Evolutionary conservation across 2,329 filamentous ascomycete genomes (phyloP).

Genomic region (Botrytis porri): DNA sequence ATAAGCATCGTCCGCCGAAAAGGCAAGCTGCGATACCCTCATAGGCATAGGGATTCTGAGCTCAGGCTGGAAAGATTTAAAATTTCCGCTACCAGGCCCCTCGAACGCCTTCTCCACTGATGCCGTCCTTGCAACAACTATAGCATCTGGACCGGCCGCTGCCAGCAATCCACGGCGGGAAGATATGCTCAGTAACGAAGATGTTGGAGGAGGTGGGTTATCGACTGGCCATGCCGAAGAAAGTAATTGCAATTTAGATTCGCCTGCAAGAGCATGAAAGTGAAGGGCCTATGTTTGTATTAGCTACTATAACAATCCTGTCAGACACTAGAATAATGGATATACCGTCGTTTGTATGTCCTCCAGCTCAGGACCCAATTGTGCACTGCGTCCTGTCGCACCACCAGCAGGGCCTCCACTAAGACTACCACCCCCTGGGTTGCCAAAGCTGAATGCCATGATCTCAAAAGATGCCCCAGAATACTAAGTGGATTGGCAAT

Average conservation of each 20-base stretch:
- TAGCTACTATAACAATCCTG: conserved; percentile 17
- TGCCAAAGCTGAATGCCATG: conserved; percentile 66
- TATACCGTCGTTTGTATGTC: conserved; percentile 79
- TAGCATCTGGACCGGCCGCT: conserved; percentile 77
- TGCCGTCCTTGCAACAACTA: conserved; percentile 75
- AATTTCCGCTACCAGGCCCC: conserved; percentile 57
- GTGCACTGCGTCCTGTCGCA: conserved; percentile 41
- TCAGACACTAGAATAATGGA: conserved; percentile 4
- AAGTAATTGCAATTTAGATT: conserved; percentile 76
- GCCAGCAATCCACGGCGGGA: conserved; percentile 77
- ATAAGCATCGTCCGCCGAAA: conserved; percentile 84
- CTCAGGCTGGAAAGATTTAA: conserved; percentile 70
- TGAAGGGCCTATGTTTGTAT: conserved; percentile 59
- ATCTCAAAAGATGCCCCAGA: conserved; percentile 42
- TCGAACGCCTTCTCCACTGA: conserved; percentile 74
- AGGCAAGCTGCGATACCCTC: conserved; percentile 82
- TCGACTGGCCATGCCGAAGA: conserved; percentile 70
- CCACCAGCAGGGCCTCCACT: conserved; percentile 45
- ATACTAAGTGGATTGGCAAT: conserved; percentile 36
- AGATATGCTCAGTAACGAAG: conserved; percentile 82
- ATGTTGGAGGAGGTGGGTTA: conserved; percentile 66
- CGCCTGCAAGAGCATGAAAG: conserved; percentile 75
- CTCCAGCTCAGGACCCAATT: conserved; percentile 64
- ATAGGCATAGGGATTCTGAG: conserved; percentile 68
- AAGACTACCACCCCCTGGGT: conserved; percentile 45